A percentile compares a stretch with the other conserved stretches of the same genome.
phyloP scores from a whole-genome alignment of 495 filamentous ascomycete species.

The Glarea lozoyensis region DNA sequence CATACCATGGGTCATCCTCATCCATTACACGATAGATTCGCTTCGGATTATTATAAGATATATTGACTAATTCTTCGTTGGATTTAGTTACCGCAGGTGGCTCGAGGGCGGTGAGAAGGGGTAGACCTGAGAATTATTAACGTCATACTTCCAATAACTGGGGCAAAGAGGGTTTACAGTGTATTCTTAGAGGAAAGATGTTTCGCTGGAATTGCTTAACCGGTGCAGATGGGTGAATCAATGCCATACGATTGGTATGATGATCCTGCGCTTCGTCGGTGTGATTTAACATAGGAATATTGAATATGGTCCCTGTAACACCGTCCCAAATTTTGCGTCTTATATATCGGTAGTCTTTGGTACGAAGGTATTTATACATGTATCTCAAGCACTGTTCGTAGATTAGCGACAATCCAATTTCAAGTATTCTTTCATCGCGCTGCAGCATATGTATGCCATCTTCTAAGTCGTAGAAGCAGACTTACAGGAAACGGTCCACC shows the following conservation, averaged over 20 bases:
- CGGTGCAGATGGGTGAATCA: no score
- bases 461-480: no score
- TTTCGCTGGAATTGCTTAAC: no score
- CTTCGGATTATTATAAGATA: neutral
- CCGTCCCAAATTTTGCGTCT: slow-evolving; percentile 18
- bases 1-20: slow-evolving; percentile 15
- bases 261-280: no score
- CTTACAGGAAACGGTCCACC: slow-evolving; percentile 16
- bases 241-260: no score
- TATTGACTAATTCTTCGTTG: slow-evolving; percentile 5
- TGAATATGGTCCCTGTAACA: slow-evolving; percentile 19
- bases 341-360: neutral
- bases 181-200: no score
- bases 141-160: no score
- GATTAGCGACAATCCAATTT: neutral
- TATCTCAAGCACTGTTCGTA: slow-evolving; percentile 6
- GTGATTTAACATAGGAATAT: slow-evolving; percentile 22
- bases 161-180: no score
- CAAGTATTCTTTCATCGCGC: neutral
- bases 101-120: no score
- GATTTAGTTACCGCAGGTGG: neutral
- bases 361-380: slow-evolving; percentile 4
- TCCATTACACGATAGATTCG: slow-evolving; percentile 3
- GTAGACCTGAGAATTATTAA: no score
- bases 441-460: neutral